Evolutionary conservation across 208 protist genomes (phyloP), one percentile per base, ranked within the genome.

Genomic region (Endotrypanum monterogeii): DNA sequence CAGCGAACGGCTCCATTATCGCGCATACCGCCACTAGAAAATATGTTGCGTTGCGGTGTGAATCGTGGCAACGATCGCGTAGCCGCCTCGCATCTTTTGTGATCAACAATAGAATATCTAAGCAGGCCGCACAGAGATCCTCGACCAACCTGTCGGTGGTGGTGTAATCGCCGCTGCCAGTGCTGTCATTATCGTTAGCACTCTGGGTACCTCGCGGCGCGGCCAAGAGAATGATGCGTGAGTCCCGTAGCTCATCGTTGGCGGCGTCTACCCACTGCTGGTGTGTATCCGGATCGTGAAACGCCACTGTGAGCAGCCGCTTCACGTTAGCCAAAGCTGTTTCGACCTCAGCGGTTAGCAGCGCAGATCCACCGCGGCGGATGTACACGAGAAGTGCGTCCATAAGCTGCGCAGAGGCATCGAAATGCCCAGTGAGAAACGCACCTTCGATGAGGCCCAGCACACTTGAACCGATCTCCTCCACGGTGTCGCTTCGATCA

Each of bases 11-110:
- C 56, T 86, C 76, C 35, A 83, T 89, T 30, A 95, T 81, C 18
- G 89, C 85, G 66, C 89, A 95, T 35, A 90, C 62, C 14, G 87
- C 92, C 14, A 85, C 82, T 18, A 92, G 55, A 60, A 92, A 96
- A 70, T 92, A 84, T 18, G 85, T 71, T 25, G 89, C 74, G 39
- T 80, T 81, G n/a, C 89, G 80, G 32, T 84, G 61, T 39, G 82
- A 72, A 16, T 85, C 70, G 44, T 63, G 30, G 63, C 92, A 97
- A 25, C 79, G 82, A 48, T 89, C 44, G 37, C 78, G 67, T 57
- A 97, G 70, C 62, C 80, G 51, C 54, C 46, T 55, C 6, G 83
- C 86, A 60, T 97, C 92, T 6, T 90, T 85, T 71, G 82, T 94
- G 41, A 89, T 83, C 76, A 94, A 83, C 9, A 94, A 58, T 30